Conservation (phyloP, 352 stramenopile species). For the Aphanomyces stellatus region DNA sequence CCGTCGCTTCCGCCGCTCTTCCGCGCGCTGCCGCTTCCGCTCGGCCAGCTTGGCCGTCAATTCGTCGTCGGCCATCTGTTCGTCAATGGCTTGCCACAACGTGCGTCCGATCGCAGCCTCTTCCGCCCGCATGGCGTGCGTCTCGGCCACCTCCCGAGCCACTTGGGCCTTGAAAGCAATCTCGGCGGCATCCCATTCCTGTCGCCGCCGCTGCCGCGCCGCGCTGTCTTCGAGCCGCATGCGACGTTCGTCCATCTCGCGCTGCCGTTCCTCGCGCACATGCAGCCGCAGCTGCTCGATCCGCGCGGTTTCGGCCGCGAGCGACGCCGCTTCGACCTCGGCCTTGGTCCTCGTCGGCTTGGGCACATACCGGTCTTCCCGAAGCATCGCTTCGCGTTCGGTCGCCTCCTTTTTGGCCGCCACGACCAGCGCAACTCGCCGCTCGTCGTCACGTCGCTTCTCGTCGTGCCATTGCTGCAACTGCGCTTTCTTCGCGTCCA, state of each 20-base stretch:
- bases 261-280: background rate
- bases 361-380: background rate
- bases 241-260: background rate
- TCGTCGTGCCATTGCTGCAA: background rate
- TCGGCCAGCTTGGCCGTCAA: background rate
- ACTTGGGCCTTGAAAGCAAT: background rate
- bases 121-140: background rate
- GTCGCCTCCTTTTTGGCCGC: background rate
- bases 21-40: background rate
- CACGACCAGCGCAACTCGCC: background rate
- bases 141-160: background rate
- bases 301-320: background rate
- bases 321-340: background rate
- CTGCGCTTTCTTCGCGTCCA: background rate
- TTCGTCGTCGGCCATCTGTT: background rate
- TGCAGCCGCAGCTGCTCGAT: background rate
- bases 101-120: background rate
- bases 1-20: background rate
- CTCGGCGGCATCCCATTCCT: background rate
- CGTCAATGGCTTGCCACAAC: background rate
- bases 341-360: background rate
- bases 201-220: background rate
- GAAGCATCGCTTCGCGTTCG: background rate
- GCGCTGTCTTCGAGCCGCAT: conserved; percentile 1
- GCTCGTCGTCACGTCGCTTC: background rate